Conservation (phyloP, 345 rosid species). For the Fremontodendron californicum region DNA sequence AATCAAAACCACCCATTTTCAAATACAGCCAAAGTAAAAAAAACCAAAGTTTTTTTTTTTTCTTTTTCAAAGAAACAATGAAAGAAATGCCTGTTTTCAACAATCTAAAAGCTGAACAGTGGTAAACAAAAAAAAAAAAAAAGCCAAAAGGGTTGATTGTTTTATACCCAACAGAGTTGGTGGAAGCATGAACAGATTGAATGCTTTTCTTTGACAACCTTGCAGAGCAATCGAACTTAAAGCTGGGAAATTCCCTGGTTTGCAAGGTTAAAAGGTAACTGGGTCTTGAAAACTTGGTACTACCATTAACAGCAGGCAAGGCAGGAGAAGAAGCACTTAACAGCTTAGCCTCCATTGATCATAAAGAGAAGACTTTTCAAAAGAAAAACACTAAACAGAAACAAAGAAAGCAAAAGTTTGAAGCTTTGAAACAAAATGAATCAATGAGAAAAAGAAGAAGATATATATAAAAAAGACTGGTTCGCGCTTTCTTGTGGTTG, state of each 20-base stretch:
- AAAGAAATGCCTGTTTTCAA: conserved; percentile 6
- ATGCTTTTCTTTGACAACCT: conserved; percentile 30
- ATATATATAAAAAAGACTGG: not conserved
- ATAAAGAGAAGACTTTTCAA: not conserved
- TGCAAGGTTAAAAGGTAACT: conserved; percentile 20
- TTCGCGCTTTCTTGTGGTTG: conserved; percentile 1
- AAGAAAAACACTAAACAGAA: not conserved
- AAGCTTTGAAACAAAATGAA: not conserved
- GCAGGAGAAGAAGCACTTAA: conserved; percentile 33
- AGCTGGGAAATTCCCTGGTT: conserved; percentile 3
- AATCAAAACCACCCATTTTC: not conserved
- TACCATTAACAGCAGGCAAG: conserved; percentile 20
- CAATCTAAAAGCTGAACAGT: not conserved
- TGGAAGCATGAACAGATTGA: conserved; percentile 33
- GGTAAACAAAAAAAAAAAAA: conserved; percentile 3
- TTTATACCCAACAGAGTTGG: conserved; percentile 45
- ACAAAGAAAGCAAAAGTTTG: not conserved
- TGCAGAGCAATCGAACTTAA: conserved; percentile 21
- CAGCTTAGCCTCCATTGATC: conserved; percentile 54
- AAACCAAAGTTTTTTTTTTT: not conserved
- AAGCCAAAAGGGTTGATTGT: conserved; percentile 7
- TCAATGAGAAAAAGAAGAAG: not conserved
- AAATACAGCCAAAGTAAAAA: not conserved
- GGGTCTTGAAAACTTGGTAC: conserved; percentile 21
- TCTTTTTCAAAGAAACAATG: not conserved